Evolutionary conservation across 148 eudicot genomes (phyloP).

Genomic region (Chenopodium quinoa): DNA sequence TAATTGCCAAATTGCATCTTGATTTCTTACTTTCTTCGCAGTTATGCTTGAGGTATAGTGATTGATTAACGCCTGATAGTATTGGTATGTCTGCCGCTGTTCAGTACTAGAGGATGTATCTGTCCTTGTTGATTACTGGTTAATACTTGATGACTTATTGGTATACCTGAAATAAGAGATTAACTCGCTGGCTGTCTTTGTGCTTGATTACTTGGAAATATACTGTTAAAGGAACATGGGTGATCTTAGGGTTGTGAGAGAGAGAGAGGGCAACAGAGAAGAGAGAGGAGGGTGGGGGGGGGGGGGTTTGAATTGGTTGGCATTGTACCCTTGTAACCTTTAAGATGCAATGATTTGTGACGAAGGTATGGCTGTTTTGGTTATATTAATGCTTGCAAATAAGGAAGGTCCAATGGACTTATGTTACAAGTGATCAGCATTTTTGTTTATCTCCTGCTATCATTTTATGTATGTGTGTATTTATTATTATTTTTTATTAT

Average conservation of each 20-base stretch:
- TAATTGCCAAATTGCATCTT: not conserved
- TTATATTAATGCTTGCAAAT: not conserved
- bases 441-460: not conserved
- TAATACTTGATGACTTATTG: not conserved
- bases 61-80: too few relatives aligned
- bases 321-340: not conserved
- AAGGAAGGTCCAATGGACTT: not conserved
- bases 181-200: not conserved
- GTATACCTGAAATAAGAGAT: not conserved
- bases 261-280: too few relatives aligned
- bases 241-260: not conserved
- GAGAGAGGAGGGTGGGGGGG: too few relatives aligned
- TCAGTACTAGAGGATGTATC: too few relatives aligned
- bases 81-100: too few relatives aligned
- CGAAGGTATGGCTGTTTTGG: not conserved
- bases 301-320: too few relatives aligned
- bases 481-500: not conserved
- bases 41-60: too few relatives aligned
- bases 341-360: not conserved
- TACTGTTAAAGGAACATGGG: not conserved
- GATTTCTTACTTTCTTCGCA: not conserved
- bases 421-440: not conserved
- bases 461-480: not conserved
- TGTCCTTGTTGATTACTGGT: not conserved
- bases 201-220: not conserved